These are phyloP conservation scores for Micractinium conductrix DNA, from an alignment of 139 green algal species.

Conservation along the genomic window DNA sequence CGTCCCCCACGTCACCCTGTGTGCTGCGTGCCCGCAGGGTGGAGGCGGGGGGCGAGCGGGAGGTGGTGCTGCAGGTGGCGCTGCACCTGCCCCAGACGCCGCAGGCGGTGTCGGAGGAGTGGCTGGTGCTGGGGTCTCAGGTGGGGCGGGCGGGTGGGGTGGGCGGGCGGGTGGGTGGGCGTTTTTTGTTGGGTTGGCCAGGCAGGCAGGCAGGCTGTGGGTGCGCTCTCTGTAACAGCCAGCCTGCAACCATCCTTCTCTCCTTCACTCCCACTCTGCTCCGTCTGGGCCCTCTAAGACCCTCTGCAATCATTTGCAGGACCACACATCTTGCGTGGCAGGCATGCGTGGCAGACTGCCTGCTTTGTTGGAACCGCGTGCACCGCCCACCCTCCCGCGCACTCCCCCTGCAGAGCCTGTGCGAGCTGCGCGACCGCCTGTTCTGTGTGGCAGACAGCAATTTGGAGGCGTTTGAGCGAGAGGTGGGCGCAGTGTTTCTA, in stretches of 20 bases:
- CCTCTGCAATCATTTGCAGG: too few species aligned
- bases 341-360: too few species aligned
- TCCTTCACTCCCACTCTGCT: neutral
- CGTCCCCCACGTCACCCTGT: too few species aligned
- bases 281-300: too few species aligned
- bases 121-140: conserved; percentile 47
- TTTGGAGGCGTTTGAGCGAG: conserved; percentile 24
- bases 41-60: neutral
- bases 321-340: too few species aligned
- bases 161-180: too few species aligned
- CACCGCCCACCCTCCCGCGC: too few species aligned
- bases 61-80: conserved; percentile 35
- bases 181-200: too few species aligned
- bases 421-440: conserved; percentile 48
- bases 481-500: conserved; percentile 12
- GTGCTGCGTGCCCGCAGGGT: conserved; percentile 18
- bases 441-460: conserved; percentile 52
- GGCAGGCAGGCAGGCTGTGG: neutral
- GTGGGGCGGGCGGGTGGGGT: too few species aligned
- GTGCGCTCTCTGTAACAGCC: neutral
- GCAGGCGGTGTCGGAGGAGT: conserved; percentile 39
- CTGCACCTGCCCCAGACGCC: conserved; percentile 38
- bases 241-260: neutral
- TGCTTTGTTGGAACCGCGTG: too few species aligned
- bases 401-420: conserved; percentile 37